Evolutionary conservation across 2,329 filamentous ascomycete genomes (phyloP).

Genomic region (Hymenoscyphus infarciens): DNA sequence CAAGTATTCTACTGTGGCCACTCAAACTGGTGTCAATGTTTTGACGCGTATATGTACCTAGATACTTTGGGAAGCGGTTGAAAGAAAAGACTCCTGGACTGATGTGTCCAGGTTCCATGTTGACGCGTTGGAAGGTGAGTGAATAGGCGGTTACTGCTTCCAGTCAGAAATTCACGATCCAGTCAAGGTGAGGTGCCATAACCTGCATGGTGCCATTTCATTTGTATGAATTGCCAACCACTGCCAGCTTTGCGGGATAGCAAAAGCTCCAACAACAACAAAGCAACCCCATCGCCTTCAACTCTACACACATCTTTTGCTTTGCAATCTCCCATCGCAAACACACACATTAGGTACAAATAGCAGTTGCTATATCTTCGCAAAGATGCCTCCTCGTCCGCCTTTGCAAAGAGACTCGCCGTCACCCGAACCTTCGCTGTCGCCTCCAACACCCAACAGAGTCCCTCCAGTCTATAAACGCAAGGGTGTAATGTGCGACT

Average conservation of each 20-base stretch:
- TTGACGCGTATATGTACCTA: background rate
- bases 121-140: background rate
- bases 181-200: background rate
- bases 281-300: background rate
- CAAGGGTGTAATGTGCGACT: slow-evolving; percentile 6
- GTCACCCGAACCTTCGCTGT: background rate
- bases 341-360: background rate
- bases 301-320: background rate
- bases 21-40: background rate
- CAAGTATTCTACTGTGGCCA: background rate
- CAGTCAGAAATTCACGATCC: background rate
- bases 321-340: background rate
- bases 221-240: background rate
- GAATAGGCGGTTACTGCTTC: background rate
- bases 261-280: background rate
- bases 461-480: background rate
- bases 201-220: background rate
- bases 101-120: background rate
- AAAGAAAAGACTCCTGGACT: background rate
- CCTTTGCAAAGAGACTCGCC: background rate
- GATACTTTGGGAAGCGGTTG: background rate
- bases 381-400: background rate
- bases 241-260: background rate
- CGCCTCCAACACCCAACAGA: background rate
- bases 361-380: background rate